Base-by-base conservation (phyloP, 495 filamentous ascomycete species). In the Schizothecium vesticola region DNA sequence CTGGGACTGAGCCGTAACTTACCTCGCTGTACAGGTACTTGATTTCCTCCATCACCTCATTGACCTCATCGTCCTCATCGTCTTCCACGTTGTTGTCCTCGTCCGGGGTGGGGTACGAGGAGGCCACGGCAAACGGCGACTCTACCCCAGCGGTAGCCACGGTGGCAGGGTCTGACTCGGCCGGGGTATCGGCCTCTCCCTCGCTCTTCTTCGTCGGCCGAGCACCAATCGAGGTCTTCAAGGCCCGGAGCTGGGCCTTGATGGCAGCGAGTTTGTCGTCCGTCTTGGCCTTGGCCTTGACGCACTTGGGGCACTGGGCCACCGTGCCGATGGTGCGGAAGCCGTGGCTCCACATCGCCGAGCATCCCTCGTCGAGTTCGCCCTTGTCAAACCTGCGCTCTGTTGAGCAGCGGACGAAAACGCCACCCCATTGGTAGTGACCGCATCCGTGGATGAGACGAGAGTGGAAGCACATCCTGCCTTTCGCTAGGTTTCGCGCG, bases 401-500 rank as follows among this genome's bases (percentile, higher is more conserved):
- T 3, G 28, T 22, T 13, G 25, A 21, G 67, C 78, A 80, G 13
- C 51, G 61, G 16, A 23, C 31, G 36, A 69, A 25, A 11, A 69
- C 12, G 22, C 24, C 29, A 5, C 63, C 64, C 74, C 71, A 79
- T 31, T 22, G 62, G 51, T 61, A 64, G 62, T 80, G 78, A 21
- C 57, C 59, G 70, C 78, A 80, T 61, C 9, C 51, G 55, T 64
- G 77, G 43, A 79, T 19, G 56, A 71, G 24, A 33, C 76, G 71
- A 2, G 51, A 19, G 69, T 78, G 75, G 55, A 61, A 69, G 59
- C 77, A 79, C 77, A 79, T 79, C 3, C 56, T 63, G 12, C n/a
- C 60, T n/a, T n/a, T 55, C 22, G 33, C 12, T 28, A 21, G 24
- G 13, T 16, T 12, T 62, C 16, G 26, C 29, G 60, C 3, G 60